Evolutionary conservation across 345 rosid species (phyloP).

Genomic region (Brassica cretica): DNA sequence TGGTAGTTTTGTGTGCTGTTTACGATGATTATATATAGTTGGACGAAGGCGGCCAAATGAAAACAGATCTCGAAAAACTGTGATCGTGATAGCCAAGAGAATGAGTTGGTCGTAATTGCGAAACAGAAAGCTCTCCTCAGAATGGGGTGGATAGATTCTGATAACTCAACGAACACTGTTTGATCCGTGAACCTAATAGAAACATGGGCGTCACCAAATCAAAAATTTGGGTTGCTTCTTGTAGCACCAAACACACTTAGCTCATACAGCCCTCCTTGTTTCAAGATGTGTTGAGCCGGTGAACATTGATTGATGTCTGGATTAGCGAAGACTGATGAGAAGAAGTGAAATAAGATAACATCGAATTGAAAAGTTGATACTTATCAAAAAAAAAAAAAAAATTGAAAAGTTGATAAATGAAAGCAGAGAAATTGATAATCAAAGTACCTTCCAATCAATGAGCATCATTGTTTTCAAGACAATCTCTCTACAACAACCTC

Average conservation of each 20-base stretch:
- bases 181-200: not conserved
- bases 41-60: not conserved
- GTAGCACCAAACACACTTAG: not conserved
- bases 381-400: too few relatives aligned
- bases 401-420: not conserved
- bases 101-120: not conserved
- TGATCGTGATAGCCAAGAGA: not conserved
- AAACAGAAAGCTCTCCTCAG: not conserved
- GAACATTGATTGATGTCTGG: not conserved
- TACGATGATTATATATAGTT: not conserved
- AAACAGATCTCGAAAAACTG: not conserved
- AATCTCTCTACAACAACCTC: not conserved
- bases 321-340: not conserved
- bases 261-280: not conserved
- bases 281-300: not conserved
- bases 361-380: not conserved
- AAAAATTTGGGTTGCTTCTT: not conserved
- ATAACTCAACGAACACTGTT: not conserved
- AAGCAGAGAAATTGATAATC: not conserved
- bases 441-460: not conserved
- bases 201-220: not conserved
- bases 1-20: not conserved
- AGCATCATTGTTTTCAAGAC: not conserved
- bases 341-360: not conserved
- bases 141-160: not conserved